Base-by-base conservation (phyloP, 768 basidiomycete species). In the Pleurotus tuber-regium region DNA sequence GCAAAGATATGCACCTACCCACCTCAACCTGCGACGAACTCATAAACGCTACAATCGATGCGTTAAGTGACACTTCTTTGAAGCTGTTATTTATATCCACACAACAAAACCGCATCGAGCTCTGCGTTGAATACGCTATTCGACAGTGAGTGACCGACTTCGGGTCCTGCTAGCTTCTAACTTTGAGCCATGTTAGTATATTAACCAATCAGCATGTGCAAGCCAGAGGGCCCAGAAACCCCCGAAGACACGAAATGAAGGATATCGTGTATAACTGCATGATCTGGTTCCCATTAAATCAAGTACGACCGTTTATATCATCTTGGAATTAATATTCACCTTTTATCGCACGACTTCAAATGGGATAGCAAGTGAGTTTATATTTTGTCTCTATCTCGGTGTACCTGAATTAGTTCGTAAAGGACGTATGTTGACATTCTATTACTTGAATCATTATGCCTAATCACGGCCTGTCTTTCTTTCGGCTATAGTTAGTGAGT, bases 231-330 rank as follows among this genome's bases (percentile, higher is more conserved):
- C 21, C n/a, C 18, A 19, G 3, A n/a, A n/a, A n/a, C n/a, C 30
- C 35, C 3, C 46, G 46, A 21, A 31, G 46, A 7, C 46, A 48
- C 18, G 46, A 48, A 23, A 48, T 48, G 46, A 48, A 48, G 30
- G 31, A 48, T 14, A 48, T 48, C 11, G 46, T 48, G 6, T 4
- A 31, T 16, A 48, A 48, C 14, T 48, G 46, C 23, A 48, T 48
- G 29, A 48, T 31, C n/a, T 48, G 46, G 46, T 48, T 48, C 30
- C 46, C 46, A 14, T 19, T 48, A 8, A 29, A 48, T 35, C 46
- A 33, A 19, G 46, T 36, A 24, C 21, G 46, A 5, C 6, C 33
- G 4, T 16, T 0, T 38, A n/a, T n/a, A 10, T 38, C 19, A 38
- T 38, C 8, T 16, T n/a, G 2, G 12, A 7, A n/a, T 16, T 4